These are phyloP conservation scores for Leucaena leucocephala DNA, from an alignment of 306 rosid genomes.

Conservation along the genomic window DNA sequence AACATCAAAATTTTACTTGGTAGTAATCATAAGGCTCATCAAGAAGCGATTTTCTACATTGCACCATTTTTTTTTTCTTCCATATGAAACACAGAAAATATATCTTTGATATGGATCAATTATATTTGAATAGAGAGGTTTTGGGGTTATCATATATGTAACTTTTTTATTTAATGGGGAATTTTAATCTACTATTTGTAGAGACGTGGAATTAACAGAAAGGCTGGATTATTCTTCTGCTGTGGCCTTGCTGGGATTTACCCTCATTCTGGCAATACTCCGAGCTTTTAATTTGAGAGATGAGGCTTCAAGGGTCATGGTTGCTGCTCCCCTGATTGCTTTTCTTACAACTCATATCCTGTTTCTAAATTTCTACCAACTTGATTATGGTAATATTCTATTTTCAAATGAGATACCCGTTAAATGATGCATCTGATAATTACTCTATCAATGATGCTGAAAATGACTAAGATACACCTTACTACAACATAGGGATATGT, in stretches of 20 bases:
- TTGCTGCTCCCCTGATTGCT: constrained; percentile 86
- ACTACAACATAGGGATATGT: not conserved
- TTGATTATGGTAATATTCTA: constrained; percentile 67
- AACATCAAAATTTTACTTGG: constrained; percentile 2
- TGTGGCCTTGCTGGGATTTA: constrained; percentile 81
- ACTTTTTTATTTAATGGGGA: constrained; percentile 11
- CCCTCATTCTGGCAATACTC: constrained; percentile 69
- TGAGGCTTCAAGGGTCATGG: constrained; percentile 91
- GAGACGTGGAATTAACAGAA: constrained; percentile 92
- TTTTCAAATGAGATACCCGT: constrained; percentile 19
- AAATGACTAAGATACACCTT: constrained; percentile 6
- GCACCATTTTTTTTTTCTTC: not conserved
- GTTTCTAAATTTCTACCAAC: constrained; percentile 82
- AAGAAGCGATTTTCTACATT: not conserved
- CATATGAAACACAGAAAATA: not conserved
- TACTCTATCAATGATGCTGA: constrained; percentile 9
- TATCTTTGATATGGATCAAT: not conserved
- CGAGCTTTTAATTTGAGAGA: constrained; percentile 81
- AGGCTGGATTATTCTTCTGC: constrained; percentile 85
- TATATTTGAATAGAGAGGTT: not conserved
- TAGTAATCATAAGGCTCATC: not conserved
- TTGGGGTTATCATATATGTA: not conserved
- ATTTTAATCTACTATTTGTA: constrained; percentile 42
- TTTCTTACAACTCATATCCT: constrained; percentile 88
- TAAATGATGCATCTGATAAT: constrained; percentile 16